phyloP scores from a whole-genome alignment of 1,284 basidiomycete genomes.

The Rhodotorula mucilaginosa region DNA sequence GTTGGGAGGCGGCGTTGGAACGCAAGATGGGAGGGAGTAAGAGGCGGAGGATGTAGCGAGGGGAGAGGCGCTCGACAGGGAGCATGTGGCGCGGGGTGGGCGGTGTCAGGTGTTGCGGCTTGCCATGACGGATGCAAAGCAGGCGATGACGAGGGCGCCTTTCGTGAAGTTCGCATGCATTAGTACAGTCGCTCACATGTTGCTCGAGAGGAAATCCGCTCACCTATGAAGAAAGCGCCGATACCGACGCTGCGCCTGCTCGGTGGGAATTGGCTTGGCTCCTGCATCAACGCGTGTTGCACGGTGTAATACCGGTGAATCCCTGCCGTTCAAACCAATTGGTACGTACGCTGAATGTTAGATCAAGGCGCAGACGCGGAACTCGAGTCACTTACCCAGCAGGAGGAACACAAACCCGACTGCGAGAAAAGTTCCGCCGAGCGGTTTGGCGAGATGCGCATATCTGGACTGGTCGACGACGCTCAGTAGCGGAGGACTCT shows the following conservation, averaged over 20 bases:
- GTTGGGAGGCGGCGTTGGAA: background rate
- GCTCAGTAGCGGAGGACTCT: background rate
- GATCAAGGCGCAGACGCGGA: too few species aligned
- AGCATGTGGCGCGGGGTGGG: background rate
- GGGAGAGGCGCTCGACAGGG: background rate
- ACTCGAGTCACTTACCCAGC: constrained; percentile 15
- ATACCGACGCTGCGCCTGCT: constrained; percentile 28
- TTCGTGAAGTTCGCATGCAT: background rate
- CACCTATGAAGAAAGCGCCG: constrained; percentile 23
- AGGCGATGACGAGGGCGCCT: constrained; percentile 1
- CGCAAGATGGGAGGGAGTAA: background rate
- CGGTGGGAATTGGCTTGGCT: constrained; percentile 36
- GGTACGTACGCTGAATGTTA: background rate
- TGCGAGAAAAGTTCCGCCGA: constrained; percentile 28
- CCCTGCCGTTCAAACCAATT: constrained; percentile 3
- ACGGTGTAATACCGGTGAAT: constrained; percentile 26
- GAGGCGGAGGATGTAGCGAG: background rate
- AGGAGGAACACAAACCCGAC: constrained; percentile 32
- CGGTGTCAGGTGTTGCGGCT: background rate
- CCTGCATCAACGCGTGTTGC: constrained; percentile 26
- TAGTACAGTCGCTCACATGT: too few species aligned
- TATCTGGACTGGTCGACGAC: constrained; percentile 20
- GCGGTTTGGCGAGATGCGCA: constrained; percentile 29
- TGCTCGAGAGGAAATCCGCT: background rate
- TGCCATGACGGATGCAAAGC: constrained; percentile 1